A percentile compares a stretch with the other conserved stretches of the same genome.
These are phyloP conservation scores for Phoenix roebelenii DNA, from an alignment of 176 grass and related monocot species.

Conservation along the genomic window DNA sequence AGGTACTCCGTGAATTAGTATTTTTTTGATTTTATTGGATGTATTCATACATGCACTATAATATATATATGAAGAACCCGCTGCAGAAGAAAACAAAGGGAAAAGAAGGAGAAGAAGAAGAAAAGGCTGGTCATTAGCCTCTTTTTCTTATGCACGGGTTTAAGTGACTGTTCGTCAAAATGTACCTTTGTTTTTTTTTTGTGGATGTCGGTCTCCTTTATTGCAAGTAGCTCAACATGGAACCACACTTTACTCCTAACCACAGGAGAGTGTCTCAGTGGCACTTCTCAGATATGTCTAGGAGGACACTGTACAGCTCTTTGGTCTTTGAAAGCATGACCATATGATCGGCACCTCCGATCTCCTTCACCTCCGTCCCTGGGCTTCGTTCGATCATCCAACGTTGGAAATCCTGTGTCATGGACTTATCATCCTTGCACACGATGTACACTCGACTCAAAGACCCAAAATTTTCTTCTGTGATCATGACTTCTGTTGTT, in stretches of 20 bases:
- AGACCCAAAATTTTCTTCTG: slow-evolving; percentile 18
- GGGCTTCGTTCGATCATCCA: slow-evolving; percentile 30
- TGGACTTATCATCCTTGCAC: slow-evolving; percentile 31
- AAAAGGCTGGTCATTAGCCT: too few species aligned
- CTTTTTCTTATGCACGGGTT: too few species aligned
- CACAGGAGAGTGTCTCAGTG: background rate
- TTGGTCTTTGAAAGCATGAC: slow-evolving; percentile 38
- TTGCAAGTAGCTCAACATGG: background rate
- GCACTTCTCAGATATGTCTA: slow-evolving; percentile 9
- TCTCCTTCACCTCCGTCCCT: slow-evolving; percentile 23
- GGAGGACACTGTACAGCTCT: slow-evolving; percentile 25
- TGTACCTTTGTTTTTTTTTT: too few species aligned
- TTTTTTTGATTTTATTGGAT: too few species aligned
- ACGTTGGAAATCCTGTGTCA: slow-evolving; percentile 31
- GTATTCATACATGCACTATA: too few species aligned
- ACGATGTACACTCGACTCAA: slow-evolving; percentile 34
- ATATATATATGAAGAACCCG: too few species aligned
- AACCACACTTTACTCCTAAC: background rate
- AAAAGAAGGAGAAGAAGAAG: too few species aligned
- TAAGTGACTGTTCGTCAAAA: too few species aligned
- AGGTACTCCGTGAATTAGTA: too few species aligned
- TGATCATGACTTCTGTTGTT: slow-evolving; percentile 19
- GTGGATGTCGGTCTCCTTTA: background rate
- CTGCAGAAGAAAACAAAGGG: too few species aligned
- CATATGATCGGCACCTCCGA: slow-evolving; percentile 43